phyloP scores from a whole-genome alignment of 192 early-diverging fungal species.

The Coemansia sp. region DNA sequence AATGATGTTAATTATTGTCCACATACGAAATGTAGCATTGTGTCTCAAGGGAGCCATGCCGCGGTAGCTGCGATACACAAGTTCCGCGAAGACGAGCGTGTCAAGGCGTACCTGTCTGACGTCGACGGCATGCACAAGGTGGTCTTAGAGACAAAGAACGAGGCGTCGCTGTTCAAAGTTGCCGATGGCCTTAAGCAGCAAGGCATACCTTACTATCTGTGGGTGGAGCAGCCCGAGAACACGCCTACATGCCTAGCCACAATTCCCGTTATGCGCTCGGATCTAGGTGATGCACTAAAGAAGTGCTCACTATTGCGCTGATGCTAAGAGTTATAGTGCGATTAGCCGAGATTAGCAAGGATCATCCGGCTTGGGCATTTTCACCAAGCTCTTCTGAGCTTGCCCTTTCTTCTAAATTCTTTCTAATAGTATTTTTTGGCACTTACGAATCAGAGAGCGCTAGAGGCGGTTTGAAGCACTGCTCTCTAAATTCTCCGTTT shows the following conservation, averaged over 20 bases:
- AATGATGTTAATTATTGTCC: background rate
- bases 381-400: background rate
- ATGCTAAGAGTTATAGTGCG: background rate
- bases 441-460: background rate
- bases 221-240: conserved; percentile 82
- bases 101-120: conserved; percentile 64
- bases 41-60: conserved; percentile 78
- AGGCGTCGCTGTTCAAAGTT: conserved; percentile 63
- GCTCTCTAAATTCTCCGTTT: background rate
- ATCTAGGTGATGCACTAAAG: conserved; percentile 56
- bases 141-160: conserved; percentile 74
- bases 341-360: background rate
- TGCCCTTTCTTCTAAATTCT: background rate
- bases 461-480: background rate
- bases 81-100: conserved; percentile 63
- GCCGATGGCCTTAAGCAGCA: conserved; percentile 60
- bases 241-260: conserved; percentile 75
- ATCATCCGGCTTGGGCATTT: background rate
- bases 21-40: conserved; percentile 56
- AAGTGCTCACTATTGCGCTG: conserved; percentile 50
- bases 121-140: conserved; percentile 79
- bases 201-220: conserved; percentile 65
- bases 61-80: conserved; percentile 67
- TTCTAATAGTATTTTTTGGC: background rate
- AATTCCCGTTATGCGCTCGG: conserved; percentile 62